Evolutionary conservation across 108 stramenopile species (phyloP), one percentile per base, ranked within the genome.

Genomic region (Mayamaea pseudoterrestris): DNA sequence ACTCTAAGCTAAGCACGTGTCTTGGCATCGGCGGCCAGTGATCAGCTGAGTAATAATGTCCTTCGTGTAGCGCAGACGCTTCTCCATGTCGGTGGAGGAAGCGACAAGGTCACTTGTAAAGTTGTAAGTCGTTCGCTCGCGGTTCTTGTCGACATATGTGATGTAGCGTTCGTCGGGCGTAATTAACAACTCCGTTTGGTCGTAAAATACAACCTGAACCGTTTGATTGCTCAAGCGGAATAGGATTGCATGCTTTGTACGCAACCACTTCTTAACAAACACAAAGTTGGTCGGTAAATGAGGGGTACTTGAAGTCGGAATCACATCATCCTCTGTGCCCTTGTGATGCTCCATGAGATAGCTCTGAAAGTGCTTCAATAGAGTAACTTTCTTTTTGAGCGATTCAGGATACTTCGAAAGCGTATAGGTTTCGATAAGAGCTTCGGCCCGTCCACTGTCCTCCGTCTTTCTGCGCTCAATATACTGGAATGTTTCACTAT

Each of bases 261-360:
- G 78, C 16, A 97, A 73, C 95, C 94, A 99, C 63, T 97, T 96
- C 74, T 96, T 96, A 65, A 99, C 57, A 66, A 72, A 97, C 2
- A 92, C 63, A 47, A 93, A 50, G 44, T 63, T 58, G 27, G 39
- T 47, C 11, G 61, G 59, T n/a, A n/a, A n/a, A n/a, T n/a, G n/a
- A n/a, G n/a, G n/a, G n/a, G n/a, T n/a, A n/a, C n/a, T n/a, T n/a
- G n/a, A n/a, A n/a, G n/a, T n/a, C n/a, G n/a, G n/a, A n/a, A n/a
- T n/a, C 2, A 48, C 55, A 8, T 47, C 60, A 20, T 32, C 29
- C 25, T 43, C 20, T 8, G 16, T 14, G 24, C 44, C 58, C 16
- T 46, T 27, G 8, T 50, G 34, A 28, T 49, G 45, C 57, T 72
- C 71, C n/a, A 90, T 61, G 11, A 98, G 68, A 54, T 94, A 97